These are phyloP conservation scores for Emmonsiellopsis sp. DNA, from an alignment of 2,329 filamentous ascomycete genomes.

Conservation along the genomic window DNA sequence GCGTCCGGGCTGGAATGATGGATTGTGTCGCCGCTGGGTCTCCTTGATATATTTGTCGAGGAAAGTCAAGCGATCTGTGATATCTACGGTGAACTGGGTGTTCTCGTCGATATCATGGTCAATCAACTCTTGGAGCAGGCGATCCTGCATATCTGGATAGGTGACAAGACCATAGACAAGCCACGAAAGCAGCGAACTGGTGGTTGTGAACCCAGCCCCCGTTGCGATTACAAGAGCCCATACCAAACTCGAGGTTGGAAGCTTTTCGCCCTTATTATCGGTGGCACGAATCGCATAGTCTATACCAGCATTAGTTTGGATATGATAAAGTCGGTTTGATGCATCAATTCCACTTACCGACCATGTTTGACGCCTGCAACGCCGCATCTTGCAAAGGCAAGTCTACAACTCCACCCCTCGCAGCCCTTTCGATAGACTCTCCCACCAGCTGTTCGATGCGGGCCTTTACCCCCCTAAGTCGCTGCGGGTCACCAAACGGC, in stretches of 20 bases:
- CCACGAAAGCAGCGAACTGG: conserved; percentile 51
- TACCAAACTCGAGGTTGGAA: conserved; percentile 38
- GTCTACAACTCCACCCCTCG: conserved; percentile 18
- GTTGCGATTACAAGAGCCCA: conserved; percentile 28
- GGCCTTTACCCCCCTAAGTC: neutral
- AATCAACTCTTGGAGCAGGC: conserved; percentile 50
- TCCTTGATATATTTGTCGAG: conserved; percentile 46
- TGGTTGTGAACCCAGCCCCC: conserved; percentile 54
- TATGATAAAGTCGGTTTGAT: neutral
- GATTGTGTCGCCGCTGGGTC: conserved; percentile 51
- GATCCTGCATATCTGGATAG: conserved; percentile 49
- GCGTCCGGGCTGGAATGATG: conserved; percentile 52
- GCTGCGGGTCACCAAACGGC: conserved; percentile 43
- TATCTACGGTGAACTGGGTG: conserved; percentile 40
- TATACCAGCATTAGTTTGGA: conserved; percentile 1
- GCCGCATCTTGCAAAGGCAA: conserved; percentile 38
- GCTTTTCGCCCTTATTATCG: conserved; percentile 46
- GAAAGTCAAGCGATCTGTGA: conserved; percentile 41
- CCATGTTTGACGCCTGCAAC: conserved; percentile 28
- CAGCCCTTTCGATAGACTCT: neutral
- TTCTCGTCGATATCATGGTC: conserved; percentile 39
- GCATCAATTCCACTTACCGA: neutral
- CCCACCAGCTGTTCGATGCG: neutral
- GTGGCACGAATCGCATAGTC: conserved; percentile 48
- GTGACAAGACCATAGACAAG: conserved; percentile 45